Evolutionary conservation across 371 early-diverging fungal species (phyloP).

Genomic region (Syncephalis plumigaleata): DNA sequence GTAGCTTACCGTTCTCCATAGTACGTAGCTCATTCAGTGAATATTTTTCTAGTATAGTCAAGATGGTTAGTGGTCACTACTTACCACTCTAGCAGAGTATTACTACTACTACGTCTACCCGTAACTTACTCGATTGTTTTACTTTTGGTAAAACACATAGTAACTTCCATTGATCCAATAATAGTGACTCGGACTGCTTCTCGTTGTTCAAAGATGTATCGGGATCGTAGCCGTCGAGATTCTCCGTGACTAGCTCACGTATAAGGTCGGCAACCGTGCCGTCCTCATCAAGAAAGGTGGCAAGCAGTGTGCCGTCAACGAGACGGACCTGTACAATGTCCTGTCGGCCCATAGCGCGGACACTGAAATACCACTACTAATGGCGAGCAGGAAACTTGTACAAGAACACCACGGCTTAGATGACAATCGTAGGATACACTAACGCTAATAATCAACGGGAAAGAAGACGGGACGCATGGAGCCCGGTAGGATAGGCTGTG

Average conservation of each 20-base stretch:
- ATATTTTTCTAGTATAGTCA: too few relatives aligned
- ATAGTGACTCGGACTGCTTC: too few relatives aligned
- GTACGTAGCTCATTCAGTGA: too few relatives aligned
- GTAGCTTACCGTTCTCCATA: too few relatives aligned
- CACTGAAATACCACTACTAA: too few relatives aligned
- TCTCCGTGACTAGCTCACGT: constrained; percentile 10
- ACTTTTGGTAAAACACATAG: too few relatives aligned
- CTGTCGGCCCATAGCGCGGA: constrained; percentile 15
- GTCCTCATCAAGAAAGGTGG: constrained; percentile 16
- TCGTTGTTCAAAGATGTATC: not conserved
- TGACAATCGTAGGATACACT: not conserved
- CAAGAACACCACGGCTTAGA: not conserved
- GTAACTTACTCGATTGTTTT: too few relatives aligned
- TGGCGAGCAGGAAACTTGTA: not conserved
- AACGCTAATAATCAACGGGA: not conserved
- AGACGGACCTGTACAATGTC: constrained; percentile 19
- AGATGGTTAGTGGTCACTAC: too few relatives aligned
- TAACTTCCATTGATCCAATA: too few relatives aligned
- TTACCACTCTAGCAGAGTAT: too few relatives aligned
- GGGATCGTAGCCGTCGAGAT: constrained; percentile 3
- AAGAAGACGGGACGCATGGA: not conserved
- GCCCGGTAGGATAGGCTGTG: too few relatives aligned
- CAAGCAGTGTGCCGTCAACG: constrained; percentile 13
- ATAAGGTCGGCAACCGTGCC: constrained; percentile 14
- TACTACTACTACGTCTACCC: too few relatives aligned